phyloP scores from a whole-genome alignment of 352 stramenopile species.

The Phytophthora sp. region DNA sequence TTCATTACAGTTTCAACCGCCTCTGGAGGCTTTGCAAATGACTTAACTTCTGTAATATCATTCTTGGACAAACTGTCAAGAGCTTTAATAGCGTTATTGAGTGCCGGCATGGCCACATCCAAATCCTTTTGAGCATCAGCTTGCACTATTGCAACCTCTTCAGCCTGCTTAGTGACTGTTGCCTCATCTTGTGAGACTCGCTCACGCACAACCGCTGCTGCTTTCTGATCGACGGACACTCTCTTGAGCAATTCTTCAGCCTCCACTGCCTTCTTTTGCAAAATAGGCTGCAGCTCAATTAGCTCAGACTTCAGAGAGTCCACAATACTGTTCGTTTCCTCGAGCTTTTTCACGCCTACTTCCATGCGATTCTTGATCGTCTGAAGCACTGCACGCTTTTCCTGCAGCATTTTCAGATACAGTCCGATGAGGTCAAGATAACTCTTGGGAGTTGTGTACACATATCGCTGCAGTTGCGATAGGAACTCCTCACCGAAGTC shows the following conservation, averaged over 20 bases:
- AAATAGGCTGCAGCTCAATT: slow-evolving; percentile 91
- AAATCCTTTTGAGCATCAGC: slow-evolving; percentile 94
- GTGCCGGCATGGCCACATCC: slow-evolving; percentile 92
- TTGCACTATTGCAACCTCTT: slow-evolving; percentile 91
- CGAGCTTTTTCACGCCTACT: slow-evolving; percentile 93
- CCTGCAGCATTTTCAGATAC: slow-evolving; percentile 93
- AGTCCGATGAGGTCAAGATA: slow-evolving; percentile 96
- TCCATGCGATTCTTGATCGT: slow-evolving; percentile 90
- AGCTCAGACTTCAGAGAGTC: slow-evolving; percentile 93
- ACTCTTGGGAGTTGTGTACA: slow-evolving; percentile 97
- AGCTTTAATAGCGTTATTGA: slow-evolving; percentile 90
- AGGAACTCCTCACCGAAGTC: slow-evolving; percentile 90
- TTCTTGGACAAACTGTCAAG: slow-evolving; percentile 92
- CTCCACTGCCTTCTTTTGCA: slow-evolving; percentile 91
- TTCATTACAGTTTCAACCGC: slow-evolving; percentile 95
- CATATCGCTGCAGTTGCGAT: slow-evolving; percentile 86
- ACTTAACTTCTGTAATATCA: slow-evolving; percentile 95
- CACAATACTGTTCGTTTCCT: slow-evolving; percentile 95
- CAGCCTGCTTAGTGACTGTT: slow-evolving; percentile 90
- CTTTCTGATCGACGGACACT: slow-evolving; percentile 93
- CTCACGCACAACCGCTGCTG: slow-evolving; percentile 88
- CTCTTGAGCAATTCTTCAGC: slow-evolving; percentile 92
- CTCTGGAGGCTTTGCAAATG: slow-evolving; percentile 92
- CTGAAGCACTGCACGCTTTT: slow-evolving; percentile 84
- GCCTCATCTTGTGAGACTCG: slow-evolving; percentile 92